Conservation (phyloP, 2,329 filamentous ascomycete species). For the Calonectria ilicicola region DNA sequence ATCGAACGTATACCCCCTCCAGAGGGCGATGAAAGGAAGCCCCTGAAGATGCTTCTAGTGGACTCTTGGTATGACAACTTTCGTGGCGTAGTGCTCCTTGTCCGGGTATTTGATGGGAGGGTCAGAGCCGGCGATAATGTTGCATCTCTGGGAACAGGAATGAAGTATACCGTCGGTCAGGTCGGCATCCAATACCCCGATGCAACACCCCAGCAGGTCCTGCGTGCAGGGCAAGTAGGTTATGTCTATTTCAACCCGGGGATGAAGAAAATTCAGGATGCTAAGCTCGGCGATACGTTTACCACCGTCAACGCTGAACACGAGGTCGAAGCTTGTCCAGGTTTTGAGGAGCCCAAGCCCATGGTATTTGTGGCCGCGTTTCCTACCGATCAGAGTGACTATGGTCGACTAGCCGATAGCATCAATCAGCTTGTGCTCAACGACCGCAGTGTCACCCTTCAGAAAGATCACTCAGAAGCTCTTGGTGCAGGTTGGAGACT, state of each 20-base stretch:
- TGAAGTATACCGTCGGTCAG: constrained; percentile 93
- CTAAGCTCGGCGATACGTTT: constrained; percentile 95
- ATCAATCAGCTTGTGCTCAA: constrained; percentile 95
- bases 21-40: constrained; percentile 76
- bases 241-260: constrained; percentile 98
- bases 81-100: constrained; percentile 90
- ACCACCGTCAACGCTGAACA: constrained; percentile 84
- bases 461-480: constrained; percentile 95
- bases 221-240: constrained; percentile 93
- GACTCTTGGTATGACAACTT: constrained; percentile 99
- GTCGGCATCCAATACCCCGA: constrained; percentile 97
- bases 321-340: constrained; percentile 82
- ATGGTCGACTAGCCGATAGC: constrained; percentile 89
- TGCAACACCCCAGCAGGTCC: constrained; percentile 81
- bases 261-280: constrained; percentile 97
- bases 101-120: constrained; percentile 90
- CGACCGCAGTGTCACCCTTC: constrained; percentile 91
- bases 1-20: constrained; percentile 88
- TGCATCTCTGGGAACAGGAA: constrained; percentile 87
- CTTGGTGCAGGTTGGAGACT: constrained; percentile 94
- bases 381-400: constrained; percentile 90
- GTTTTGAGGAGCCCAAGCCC: constrained; percentile 96
- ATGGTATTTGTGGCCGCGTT: constrained; percentile 99
- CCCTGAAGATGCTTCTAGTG: constrained; percentile 87
- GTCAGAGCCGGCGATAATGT: constrained; percentile 86